These are phyloP conservation scores for Fraxinus anomala DNA, from an alignment of 257 asterid species.

Conservation along the genomic window DNA sequence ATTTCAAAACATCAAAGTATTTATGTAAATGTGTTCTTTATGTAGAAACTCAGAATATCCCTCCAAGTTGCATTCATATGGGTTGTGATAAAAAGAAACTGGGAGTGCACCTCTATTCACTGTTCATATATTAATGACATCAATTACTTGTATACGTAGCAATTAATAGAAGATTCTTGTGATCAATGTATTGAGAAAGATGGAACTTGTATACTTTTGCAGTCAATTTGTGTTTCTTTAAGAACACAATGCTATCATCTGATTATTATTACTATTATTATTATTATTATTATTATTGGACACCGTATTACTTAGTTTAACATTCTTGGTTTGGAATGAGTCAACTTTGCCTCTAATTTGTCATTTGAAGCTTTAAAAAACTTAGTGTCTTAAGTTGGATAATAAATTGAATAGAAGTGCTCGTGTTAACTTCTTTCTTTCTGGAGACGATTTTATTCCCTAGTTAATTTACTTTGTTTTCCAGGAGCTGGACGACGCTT, in stretches of 20 bases:
- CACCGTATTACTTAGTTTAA: neutral
- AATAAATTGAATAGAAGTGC: neutral
- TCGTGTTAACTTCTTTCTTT: neutral
- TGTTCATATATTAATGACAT: constrained; percentile 6
- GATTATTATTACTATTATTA: too few species aligned
- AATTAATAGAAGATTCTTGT: neutral
- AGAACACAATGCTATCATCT: neutral
- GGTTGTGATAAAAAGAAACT: neutral
- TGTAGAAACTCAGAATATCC: neutral
- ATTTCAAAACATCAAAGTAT: neutral
- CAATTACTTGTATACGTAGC: neutral
- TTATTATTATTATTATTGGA: neutral
- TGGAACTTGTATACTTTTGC: neutral
- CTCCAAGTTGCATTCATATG: neutral
- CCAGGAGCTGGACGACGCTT: neutral
- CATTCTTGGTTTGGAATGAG: constrained; percentile 3
- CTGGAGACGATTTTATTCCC: neutral
- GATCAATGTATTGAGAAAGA: neutral
- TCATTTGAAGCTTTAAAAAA: neutral
- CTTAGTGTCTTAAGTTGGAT: neutral
- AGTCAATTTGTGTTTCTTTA: neutral
- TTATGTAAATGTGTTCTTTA: neutral
- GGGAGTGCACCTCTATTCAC: neutral
- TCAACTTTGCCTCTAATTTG: neutral
- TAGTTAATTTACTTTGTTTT: neutral